Evolutionary conservation across 2,329 filamentous ascomycete species (phyloP).

Genomic region (Trichoderma breve): DNA sequence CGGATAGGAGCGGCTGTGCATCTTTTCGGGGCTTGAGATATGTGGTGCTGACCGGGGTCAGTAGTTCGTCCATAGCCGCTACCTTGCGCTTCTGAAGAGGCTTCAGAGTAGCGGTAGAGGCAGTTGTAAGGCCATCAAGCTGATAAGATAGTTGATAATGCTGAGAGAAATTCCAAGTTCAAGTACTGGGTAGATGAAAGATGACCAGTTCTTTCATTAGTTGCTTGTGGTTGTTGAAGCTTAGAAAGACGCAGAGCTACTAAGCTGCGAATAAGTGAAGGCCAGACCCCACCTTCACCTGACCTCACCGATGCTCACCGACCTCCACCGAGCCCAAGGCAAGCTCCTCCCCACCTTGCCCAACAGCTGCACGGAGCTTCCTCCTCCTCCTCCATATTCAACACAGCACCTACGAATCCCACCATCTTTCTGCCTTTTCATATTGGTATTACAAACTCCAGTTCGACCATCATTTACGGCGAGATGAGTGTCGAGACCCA

Average conservation of each 20-base stretch:
- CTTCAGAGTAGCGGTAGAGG: neutral
- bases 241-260: neutral
- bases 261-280: neutral
- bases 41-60: slow-evolving; percentile 54
- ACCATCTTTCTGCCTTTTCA: neutral
- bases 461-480: neutral
- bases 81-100: neutral
- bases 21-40: slow-evolving; percentile 41
- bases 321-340: slow-evolving; percentile 8
- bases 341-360: slow-evolving; percentile 2
- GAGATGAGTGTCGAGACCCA: slow-evolving; percentile 30
- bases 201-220: neutral
- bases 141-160: neutral
- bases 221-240: neutral
- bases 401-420: neutral
- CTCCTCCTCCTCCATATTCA: neutral
- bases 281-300: slow-evolving; percentile 35
- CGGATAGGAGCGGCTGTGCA: slow-evolving; percentile 39
- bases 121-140: neutral
- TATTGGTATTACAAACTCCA: neutral
- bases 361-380: slow-evolving; percentile 7
- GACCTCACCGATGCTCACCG: slow-evolving; percentile 32
- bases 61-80: slow-evolving; percentile 52
- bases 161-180: too few relatives aligned
- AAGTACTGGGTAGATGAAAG: neutral